These are phyloP conservation scores for Phialocephala sp. DNA, from an alignment of 2,329 filamentous ascomycete genomes.

Conservation along the genomic window DNA sequence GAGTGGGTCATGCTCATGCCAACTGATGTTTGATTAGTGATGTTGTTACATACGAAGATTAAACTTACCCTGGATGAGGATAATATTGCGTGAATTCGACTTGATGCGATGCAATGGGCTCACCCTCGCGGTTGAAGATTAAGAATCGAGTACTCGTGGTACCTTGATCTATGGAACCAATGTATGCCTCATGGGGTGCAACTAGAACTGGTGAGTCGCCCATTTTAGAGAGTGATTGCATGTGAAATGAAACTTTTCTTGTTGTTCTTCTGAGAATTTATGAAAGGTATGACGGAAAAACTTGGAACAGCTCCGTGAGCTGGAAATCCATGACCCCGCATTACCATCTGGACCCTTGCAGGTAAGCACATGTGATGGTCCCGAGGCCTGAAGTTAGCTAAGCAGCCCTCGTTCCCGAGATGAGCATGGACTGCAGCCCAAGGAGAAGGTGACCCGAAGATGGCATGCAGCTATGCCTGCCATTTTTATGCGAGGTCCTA, in stretches of 20 bases:
- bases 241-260: neutral
- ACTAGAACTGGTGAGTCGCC: slow-evolving; percentile 25
- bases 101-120: slow-evolving; percentile 75
- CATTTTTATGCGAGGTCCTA: slow-evolving; percentile 9
- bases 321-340: slow-evolving; percentile 18
- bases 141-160: slow-evolving; percentile 80
- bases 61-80: slow-evolving; percentile 73
- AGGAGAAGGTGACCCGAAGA: slow-evolving; percentile 2
- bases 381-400: slow-evolving; percentile 2
- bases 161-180: slow-evolving; percentile 81
- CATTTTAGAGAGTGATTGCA: slow-evolving; percentile 5
- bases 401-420: neutral
- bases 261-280: slow-evolving; percentile 2
- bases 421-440: neutral
- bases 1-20: slow-evolving; percentile 87
- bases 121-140: slow-evolving; percentile 74
- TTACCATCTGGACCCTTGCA: slow-evolving; percentile 14
- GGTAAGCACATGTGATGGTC: slow-evolving; percentile 19
- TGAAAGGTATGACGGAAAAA: slow-evolving; percentile 10
- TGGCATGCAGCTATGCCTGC: slow-evolving; percentile 8
- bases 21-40: slow-evolving; percentile 57
- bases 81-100: slow-evolving; percentile 78
- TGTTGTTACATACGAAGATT: neutral
- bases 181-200: slow-evolving; percentile 39
- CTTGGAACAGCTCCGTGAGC: slow-evolving; percentile 15